These are phyloP conservation scores for Hansenula anomala DNA, from an alignment of 1,139 yeast species.

Conservation along the genomic window DNA sequence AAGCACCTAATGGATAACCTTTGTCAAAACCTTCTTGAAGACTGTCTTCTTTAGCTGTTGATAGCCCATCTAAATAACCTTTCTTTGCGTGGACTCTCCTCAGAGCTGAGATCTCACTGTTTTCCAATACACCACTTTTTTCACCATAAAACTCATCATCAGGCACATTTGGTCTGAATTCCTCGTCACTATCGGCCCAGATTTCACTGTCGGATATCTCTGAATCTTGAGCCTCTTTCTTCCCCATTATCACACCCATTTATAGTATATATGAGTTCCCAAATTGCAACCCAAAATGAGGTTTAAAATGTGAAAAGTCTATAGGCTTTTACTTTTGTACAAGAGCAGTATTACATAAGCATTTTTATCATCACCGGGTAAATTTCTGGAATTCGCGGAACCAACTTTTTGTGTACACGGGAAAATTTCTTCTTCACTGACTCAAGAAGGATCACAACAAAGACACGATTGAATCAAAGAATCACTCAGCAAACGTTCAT, in stretches of 20 bases:
- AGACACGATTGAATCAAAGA: too few relatives aligned
- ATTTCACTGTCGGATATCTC: slow-evolving; percentile 30
- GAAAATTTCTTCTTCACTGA: too few relatives aligned
- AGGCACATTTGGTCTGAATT: slow-evolving; percentile 9
- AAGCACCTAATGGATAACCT: slow-evolving; percentile 75
- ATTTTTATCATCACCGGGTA: too few relatives aligned
- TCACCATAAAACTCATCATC: slow-evolving; percentile 20
- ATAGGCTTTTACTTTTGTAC: too few relatives aligned
- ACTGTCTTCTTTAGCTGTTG: slow-evolving; percentile 62
- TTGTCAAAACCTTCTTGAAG: slow-evolving; percentile 78
- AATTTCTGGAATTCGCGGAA: too few relatives aligned
- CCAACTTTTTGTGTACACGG: too few relatives aligned
- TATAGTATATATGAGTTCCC: too few relatives aligned
- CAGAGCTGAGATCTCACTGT: slow-evolving; percentile 29
- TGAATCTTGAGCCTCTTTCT: slow-evolving; percentile 2
- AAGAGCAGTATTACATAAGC: too few relatives aligned
- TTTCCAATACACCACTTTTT: slow-evolving; percentile 10
- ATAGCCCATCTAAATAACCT: slow-evolving; percentile 82
- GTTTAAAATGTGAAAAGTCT: too few relatives aligned
- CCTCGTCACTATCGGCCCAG: slow-evolving; percentile 39
- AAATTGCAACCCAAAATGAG: too few relatives aligned
- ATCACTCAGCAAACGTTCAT: too few relatives aligned
- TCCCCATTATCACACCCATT: not conserved
- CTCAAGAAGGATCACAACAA: too few relatives aligned
- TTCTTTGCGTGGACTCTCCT: slow-evolving; percentile 69